phyloP scores from a whole-genome alignment of 2,329 filamentous ascomycete species.

The Lachnellula arida region DNA sequence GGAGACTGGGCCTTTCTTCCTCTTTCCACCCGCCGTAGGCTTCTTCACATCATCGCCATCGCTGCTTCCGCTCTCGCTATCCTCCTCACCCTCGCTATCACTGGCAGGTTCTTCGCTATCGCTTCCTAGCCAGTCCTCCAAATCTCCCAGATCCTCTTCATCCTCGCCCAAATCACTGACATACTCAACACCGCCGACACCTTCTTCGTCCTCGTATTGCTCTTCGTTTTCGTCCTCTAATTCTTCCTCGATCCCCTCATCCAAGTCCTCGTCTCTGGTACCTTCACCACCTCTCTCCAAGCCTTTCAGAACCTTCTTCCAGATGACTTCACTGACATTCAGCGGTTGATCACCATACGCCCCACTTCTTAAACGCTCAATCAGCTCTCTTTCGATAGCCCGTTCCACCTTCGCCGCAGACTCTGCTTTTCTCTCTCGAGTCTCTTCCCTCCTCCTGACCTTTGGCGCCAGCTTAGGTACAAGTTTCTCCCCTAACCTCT shows the following conservation, averaged over 20 bases:
- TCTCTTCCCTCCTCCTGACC: slow-evolving; percentile 70
- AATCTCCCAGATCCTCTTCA: slow-evolving; percentile 71
- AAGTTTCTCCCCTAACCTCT: slow-evolving; percentile 79
- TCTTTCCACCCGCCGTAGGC: slow-evolving; percentile 50
- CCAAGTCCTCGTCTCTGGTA: slow-evolving; percentile 77
- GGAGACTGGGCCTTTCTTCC: slow-evolving; percentile 29
- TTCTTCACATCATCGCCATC: slow-evolving; percentile 55
- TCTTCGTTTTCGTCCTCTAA: slow-evolving; percentile 63
- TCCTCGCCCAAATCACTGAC: slow-evolving; percentile 86
- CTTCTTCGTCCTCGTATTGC: slow-evolving; percentile 58
- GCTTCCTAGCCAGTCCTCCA: slow-evolving; percentile 88
- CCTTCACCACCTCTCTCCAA: slow-evolving; percentile 86
- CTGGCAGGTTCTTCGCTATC: slow-evolving; percentile 49
- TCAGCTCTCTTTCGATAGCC: slow-evolving; percentile 90
- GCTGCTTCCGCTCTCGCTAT: slow-evolving; percentile 43
- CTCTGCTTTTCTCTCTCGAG: slow-evolving; percentile 71
- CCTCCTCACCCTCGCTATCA: slow-evolving; percentile 42
- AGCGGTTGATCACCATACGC: slow-evolving; percentile 92
- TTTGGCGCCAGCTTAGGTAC: slow-evolving; percentile 91
- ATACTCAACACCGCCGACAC: slow-evolving; percentile 78
- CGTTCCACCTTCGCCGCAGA: slow-evolving; percentile 89
- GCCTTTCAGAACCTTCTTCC: slow-evolving; percentile 92
- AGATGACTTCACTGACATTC: slow-evolving; percentile 91
- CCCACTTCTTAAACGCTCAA: slow-evolving; percentile 84
- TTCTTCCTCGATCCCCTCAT: slow-evolving; percentile 79